Conservation (phyloP, 2,329 filamentous ascomycete species). For the Purpureocillium lavendulum region DNA sequence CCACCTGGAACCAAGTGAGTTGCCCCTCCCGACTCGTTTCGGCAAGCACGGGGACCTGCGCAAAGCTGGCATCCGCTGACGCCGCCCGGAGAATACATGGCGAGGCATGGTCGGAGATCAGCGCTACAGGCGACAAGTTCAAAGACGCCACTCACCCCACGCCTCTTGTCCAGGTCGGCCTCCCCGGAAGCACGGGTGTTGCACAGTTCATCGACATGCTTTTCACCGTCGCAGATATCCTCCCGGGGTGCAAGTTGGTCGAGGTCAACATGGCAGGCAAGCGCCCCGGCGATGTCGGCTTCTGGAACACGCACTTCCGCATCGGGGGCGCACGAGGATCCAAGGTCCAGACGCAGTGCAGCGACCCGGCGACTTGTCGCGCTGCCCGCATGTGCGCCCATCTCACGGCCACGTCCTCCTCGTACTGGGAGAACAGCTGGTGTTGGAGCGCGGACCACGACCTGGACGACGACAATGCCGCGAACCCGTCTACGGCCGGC, state of each 20-base stretch:
- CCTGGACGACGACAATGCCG: conserved; percentile 32
- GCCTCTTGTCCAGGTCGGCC: conserved; percentile 41
- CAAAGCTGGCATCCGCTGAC: no score
- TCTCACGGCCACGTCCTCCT: conserved; percentile 32
- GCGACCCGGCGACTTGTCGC: conserved; percentile 28
- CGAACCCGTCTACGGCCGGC: conserved; percentile 35
- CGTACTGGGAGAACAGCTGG: conserved; percentile 47
- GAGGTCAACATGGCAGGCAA: conserved; percentile 39
- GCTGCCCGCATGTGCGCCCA: conserved; percentile 39
- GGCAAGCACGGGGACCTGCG: no score
- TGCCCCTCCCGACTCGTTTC: background rate
- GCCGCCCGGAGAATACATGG: conserved; percentile 9
- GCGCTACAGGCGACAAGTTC: conserved; percentile 36
- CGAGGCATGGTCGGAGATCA: conserved; percentile 19
- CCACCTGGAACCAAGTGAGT: background rate
- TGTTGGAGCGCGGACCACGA: conserved; percentile 38
- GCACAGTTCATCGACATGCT: conserved; percentile 41
- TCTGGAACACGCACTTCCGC: conserved; percentile 34
- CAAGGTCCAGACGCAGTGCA: conserved; percentile 27
- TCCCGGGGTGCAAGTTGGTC: conserved; percentile 26
- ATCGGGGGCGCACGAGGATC: conserved; percentile 34
- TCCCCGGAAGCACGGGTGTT: conserved; percentile 33
- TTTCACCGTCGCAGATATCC: conserved; percentile 35
- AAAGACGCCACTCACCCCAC: conserved; percentile 30
- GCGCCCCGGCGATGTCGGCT: conserved; percentile 34